A percentile compares a stretch with the other conserved stretches of the same genome.
These are phyloP conservation scores for Colletotrichum tofieldiae DNA, from an alignment of 2,329 filamentous ascomycete species.

Conservation along the genomic window DNA sequence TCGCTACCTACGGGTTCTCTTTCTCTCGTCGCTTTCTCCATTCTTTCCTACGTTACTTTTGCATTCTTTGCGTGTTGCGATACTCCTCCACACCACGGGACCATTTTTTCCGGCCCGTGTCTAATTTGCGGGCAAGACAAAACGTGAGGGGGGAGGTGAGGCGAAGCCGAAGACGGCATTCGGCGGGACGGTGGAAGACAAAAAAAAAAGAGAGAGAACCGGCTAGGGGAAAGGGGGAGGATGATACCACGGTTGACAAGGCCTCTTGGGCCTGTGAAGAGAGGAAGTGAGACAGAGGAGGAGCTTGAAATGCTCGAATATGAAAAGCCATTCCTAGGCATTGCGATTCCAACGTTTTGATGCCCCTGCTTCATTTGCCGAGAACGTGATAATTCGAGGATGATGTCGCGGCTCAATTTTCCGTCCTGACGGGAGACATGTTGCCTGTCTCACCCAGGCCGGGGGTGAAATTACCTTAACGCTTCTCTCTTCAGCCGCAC, in stretches of 20 bases:
- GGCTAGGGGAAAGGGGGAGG: conserved; percentile 27
- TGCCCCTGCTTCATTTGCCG: not conserved
- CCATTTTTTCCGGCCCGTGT: not conserved
- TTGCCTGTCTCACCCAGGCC: not conserved
- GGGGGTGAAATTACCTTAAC: not conserved
- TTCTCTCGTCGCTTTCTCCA: not conserved
- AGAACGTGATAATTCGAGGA: not conserved
- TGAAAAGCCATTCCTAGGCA: conserved; percentile 41
- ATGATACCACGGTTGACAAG: conserved; percentile 41
- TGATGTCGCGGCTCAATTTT: no score
- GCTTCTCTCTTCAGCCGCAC: conserved; percentile 22
- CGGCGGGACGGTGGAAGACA: conserved; percentile 13
- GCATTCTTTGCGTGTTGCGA: conserved; percentile 1
- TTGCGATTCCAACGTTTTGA: not conserved
- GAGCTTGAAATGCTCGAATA: conserved; percentile 41
- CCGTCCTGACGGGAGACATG: not conserved
- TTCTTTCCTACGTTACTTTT: not conserved
- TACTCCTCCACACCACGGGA: conserved; percentile 5
- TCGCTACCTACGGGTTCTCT: conserved; percentile 31
- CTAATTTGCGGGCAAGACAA: conserved; percentile 23
- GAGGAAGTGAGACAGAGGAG: conserved; percentile 10
- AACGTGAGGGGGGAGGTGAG: not conserved
- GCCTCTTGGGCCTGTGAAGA: not conserved
- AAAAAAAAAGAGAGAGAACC: not conserved
- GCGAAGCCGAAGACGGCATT: not conserved